Evolutionary conservation across 352 stramenopile genomes (phyloP), one percentile per base, ranked within the genome.

Genomic region (Phytophthora pseudosyringae): DNA sequence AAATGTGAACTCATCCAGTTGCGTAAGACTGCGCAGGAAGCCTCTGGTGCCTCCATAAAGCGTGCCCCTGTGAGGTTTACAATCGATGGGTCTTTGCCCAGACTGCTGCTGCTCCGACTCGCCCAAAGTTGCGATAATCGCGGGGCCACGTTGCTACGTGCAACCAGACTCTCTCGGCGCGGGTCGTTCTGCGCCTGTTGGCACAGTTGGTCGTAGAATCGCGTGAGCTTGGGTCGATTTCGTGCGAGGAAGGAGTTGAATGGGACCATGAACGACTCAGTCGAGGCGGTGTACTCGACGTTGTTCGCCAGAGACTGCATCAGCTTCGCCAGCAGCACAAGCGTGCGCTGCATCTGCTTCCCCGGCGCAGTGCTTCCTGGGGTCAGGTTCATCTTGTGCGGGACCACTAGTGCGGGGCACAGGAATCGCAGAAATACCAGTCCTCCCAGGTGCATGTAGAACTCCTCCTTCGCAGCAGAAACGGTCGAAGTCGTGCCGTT

Each of bases 291-390:
- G 47, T 89, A 92, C 53, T 92, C 82, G 35, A 84, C 80, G 38
- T 91, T 89, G 63, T 93, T 95, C 11, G 86, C 84, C 6, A 95
- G 71, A 51, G 80, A 88, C 72, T 95, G 86, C 57, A 95, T 83
- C 29, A 95, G 54, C 51, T 95, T 95, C 18, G 86, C 86, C 8
- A 92, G 63, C 21, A 95, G 71, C 54, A 95, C 80, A 44, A 92
- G 71, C 13, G 83, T 85, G 18, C 86, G 84, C 33, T 89, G 83
- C 50, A 89, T 76, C 16, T 75, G 55, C 47, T 82, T 84, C 26
- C 64, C 68, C 12, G 84, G 83, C 5, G 73, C 25, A 13, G 53
- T 49, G 11, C 54, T 75, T 28, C 75, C 65, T 1, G 80, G 83
- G 7, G 83, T 90, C 44, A 95, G 60, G 9, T 76, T 71, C 67